Conservation (phyloP, 768 basidiomycete genomes). For the Lactifluus subvellereus region DNA sequence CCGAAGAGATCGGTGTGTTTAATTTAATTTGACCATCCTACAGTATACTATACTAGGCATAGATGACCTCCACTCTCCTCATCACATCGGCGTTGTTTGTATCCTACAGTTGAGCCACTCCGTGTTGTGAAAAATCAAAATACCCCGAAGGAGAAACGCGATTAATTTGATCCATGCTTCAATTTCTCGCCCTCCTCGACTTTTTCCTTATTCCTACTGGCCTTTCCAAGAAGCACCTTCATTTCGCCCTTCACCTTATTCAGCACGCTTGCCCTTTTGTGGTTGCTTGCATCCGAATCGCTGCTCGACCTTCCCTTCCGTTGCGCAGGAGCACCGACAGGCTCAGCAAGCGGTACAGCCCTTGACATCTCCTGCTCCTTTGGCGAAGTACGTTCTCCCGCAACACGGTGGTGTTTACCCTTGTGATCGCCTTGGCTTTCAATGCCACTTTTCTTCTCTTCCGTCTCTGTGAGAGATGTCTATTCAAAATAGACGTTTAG, state of each 20-base stretch:
- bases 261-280: slow-evolving; percentile 16
- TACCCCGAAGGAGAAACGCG: background rate
- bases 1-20: no score
- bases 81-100: background rate
- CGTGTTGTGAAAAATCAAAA: background rate
- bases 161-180: slow-evolving; percentile 10
- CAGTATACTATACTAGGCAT: background rate
- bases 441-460: background rate
- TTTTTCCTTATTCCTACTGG: slow-evolving; percentile 14
- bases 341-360: background rate
- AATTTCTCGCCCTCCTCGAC: slow-evolving; percentile 19
- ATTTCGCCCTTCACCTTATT: slow-evolving; percentile 18
- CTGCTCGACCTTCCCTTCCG: slow-evolving; percentile 16
- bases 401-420: background rate
- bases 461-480: background rate
- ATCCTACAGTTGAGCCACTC: slow-evolving; percentile 5
- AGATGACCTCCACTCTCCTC: background rate
- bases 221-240: slow-evolving; percentile 19
- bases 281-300: slow-evolving; percentile 16
- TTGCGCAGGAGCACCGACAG: background rate
- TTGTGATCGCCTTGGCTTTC: background rate
- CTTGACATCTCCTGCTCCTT: background rate
- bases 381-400: background rate
- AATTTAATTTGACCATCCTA: background rate
- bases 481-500: background rate